These are phyloP conservation scores for Pseudoturritis turrita DNA, from an alignment of 345 rosid species.

Conservation along the genomic window DNA sequence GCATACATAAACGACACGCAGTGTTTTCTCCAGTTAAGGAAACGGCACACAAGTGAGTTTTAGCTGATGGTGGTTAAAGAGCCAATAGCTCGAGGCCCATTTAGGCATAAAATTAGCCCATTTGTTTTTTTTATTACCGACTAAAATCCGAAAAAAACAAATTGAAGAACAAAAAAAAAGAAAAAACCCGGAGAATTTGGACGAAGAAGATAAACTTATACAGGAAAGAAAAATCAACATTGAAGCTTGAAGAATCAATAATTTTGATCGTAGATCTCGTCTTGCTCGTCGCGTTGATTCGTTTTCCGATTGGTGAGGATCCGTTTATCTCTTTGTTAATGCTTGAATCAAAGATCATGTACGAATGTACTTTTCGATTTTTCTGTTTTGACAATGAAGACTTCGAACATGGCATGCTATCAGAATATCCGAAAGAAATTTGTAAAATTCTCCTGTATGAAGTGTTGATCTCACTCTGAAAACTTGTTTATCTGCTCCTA, in stretches of 20 bases:
- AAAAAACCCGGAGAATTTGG: not conserved
- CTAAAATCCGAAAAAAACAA: not conserved
- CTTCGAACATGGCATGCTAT: not conserved
- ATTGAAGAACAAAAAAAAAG: not conserved
- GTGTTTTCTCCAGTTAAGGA: not conserved
- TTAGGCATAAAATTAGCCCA: slow-evolving; percentile 11
- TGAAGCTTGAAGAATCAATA: not conserved
- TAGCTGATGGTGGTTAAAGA: not conserved
- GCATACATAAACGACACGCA: slow-evolving; percentile 5
- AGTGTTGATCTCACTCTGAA: not conserved
- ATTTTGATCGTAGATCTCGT: not conserved
- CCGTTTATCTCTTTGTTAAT: not conserved
- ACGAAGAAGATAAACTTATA: not conserved
- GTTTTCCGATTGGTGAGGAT: not conserved
- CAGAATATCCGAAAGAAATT: not conserved
- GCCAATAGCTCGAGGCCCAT: slow-evolving; percentile 12
- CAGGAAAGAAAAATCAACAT: not conserved
- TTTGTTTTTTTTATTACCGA: not conserved
- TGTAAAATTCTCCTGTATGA: not conserved
- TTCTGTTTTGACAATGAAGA: not conserved
- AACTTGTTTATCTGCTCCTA: not conserved
- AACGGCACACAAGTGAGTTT: not conserved
- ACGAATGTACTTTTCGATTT: too few relatives aligned
- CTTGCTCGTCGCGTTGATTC: not conserved
- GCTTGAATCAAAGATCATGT: too few relatives aligned